Evolutionary conservation across 2,329 filamentous ascomycete genomes (phyloP).

Genomic region (Chaetomium sp.): DNA sequence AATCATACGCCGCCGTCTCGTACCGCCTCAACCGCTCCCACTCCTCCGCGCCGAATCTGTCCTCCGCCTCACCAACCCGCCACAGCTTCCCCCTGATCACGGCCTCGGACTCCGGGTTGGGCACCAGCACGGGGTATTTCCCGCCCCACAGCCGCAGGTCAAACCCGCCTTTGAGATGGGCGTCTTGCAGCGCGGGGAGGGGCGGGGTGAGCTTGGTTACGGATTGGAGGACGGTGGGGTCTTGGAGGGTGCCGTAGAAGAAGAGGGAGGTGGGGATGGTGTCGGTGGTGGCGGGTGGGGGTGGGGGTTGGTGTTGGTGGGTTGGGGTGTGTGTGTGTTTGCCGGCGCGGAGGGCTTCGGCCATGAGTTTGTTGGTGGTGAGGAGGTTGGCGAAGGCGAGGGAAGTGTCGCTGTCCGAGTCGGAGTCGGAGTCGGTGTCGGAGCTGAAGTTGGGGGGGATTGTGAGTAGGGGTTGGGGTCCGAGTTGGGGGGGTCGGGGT

Average conservation of each 20-base stretch:
- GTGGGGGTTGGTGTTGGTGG: too few species aligned
- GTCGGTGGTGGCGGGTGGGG: too few species aligned
- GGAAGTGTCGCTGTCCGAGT: too few species aligned
- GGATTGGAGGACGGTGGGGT: background rate
- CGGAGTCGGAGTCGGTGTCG: too few species aligned
- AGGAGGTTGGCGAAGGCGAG: too few species aligned
- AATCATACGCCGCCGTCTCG: too few species aligned
- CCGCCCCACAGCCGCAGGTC: background rate
- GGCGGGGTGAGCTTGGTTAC: background rate
- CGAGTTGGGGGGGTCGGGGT: too few species aligned
- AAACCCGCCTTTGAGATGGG: background rate
- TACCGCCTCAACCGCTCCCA: background rate
- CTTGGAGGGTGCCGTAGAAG: background rate
- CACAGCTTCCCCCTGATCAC: background rate
- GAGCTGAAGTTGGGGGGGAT: too few species aligned
- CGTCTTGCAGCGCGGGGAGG: background rate
- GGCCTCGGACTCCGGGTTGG: background rate
- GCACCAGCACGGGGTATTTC: background rate
- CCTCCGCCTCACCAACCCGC: background rate
- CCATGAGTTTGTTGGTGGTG: too few species aligned
- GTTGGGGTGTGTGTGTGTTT: too few species aligned
- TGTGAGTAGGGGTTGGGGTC: too few species aligned
- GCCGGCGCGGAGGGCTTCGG: too few species aligned
- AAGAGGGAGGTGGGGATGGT: background rate
- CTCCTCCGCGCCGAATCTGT: background rate